Percentiles rank a stretch among this genome's conserved stretches.
phyloP scores from a whole-genome alignment of 306 rosid genomes.

The Macrotyloma uniflorum region DNA sequence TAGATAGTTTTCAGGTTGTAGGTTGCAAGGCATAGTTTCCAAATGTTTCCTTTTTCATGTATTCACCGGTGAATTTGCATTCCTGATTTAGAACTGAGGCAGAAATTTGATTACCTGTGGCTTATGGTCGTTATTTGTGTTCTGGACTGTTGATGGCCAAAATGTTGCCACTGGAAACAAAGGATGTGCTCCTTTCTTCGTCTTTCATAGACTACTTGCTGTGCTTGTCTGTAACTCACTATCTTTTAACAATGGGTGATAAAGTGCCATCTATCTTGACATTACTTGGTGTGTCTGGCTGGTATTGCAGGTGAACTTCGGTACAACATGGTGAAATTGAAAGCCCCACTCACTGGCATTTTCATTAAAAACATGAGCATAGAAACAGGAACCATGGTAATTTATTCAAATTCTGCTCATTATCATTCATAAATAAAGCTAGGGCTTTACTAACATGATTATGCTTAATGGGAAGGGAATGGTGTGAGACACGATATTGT shows the following conservation, averaged over 20 bases:
- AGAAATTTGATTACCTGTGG: neutral
- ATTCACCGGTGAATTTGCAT: neutral
- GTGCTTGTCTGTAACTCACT: neutral
- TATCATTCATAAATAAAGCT: too few relatives aligned
- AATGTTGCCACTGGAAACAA: neutral
- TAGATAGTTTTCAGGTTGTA: neutral
- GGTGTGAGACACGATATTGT: neutral
- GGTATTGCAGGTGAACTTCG: neutral
- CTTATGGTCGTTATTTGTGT: neutral
- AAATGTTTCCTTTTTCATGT: neutral
- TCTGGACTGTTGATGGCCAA: neutral
- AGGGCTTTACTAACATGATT: neutral
- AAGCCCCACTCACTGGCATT: neutral
- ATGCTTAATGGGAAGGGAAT: neutral
- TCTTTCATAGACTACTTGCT: neutral
- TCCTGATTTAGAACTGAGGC: neutral
- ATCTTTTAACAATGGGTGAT: neutral
- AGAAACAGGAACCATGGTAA: neutral
- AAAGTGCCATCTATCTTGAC: neutral
- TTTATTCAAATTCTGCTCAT: too few relatives aligned
- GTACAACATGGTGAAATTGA: neutral
- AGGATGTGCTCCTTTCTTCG: neutral
- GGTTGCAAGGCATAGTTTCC: too few relatives aligned
- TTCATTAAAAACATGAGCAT: neutral
- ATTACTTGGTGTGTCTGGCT: neutral